These are phyloP conservation scores for Blepharisma japonicum DNA, from an alignment of 73 alveolate species.

Conservation along the genomic window DNA sequence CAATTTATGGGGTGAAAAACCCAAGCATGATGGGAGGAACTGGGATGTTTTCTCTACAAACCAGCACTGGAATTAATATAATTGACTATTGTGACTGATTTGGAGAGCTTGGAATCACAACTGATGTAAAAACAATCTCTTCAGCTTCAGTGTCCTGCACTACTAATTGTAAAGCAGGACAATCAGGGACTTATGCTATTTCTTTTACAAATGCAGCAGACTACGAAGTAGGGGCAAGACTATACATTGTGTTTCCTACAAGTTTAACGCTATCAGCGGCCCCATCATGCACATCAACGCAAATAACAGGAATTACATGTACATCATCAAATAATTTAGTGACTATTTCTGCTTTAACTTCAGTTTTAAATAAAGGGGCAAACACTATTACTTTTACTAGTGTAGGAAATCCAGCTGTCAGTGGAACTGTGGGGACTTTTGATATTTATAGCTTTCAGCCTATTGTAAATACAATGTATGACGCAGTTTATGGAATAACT, in stretches of 20 bases:
- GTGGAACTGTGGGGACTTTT: conserved; percentile 23
- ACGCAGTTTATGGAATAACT: background rate
- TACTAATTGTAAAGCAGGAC: conserved; percentile 2
- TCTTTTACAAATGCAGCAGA: background rate
- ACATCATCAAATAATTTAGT: background rate
- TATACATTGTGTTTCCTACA: background rate
- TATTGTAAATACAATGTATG: conserved; percentile 8
- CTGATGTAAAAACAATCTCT: background rate
- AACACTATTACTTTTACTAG: background rate
- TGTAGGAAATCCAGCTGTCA: conserved; percentile 9
- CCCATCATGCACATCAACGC: background rate
- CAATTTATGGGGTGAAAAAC: background rate
- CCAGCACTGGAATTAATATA: background rate
- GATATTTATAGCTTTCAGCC: background rate
- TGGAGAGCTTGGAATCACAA: background rate
- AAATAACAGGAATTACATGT: background rate
- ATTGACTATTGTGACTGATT: conserved; percentile 12
- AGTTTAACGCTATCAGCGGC: background rate
- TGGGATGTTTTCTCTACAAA: background rate
- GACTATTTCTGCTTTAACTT: background rate
- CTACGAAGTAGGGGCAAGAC: background rate
- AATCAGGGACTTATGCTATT: background rate
- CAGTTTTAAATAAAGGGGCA: background rate
- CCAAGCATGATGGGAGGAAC: conserved; percentile 7
- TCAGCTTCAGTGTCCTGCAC: background rate